These are phyloP conservation scores for Ormosia semicastrata DNA, from an alignment of 306 rosid genomes.

Conservation along the genomic window DNA sequence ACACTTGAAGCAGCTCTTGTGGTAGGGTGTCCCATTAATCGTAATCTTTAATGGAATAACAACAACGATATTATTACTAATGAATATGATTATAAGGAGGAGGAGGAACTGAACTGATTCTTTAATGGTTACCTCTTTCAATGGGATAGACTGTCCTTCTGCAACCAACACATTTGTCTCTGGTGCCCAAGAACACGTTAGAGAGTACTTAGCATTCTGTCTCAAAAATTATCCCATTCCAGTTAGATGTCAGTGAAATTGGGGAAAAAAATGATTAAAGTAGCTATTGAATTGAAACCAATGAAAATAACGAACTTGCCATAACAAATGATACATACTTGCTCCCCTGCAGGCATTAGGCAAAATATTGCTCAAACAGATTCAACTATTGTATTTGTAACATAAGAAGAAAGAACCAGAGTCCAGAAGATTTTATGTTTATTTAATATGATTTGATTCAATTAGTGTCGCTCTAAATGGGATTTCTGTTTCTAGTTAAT, in stretches of 20 bases:
- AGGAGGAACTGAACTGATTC: not conserved
- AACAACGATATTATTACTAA: not conserved
- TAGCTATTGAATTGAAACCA: not conserved
- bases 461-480: not conserved
- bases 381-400: not conserved
- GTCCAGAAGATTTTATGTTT: not conserved
- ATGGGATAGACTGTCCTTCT: constrained; percentile 71
- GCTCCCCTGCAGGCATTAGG: not conserved
- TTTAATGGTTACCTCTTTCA: not conserved
- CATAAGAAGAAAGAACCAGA: not conserved
- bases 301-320: not conserved
- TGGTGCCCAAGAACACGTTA: constrained; percentile 62
- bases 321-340: not conserved
- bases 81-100: not conserved
- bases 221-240: not conserved
- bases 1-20: constrained; percentile 74
- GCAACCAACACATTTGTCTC: constrained; percentile 75
- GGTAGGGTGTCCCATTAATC: constrained; percentile 58
- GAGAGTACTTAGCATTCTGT: constrained; percentile 57
- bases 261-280: not conserved
- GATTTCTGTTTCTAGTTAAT: not conserved
- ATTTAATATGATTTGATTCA: not conserved
- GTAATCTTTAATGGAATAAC: constrained; percentile 43
- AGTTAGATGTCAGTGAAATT: not conserved
- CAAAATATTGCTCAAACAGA: not conserved